Evolutionary conservation across 1,284 basidiomycete species (phyloP).

Genomic region (Neotropicomus parvogracilis): DNA sequence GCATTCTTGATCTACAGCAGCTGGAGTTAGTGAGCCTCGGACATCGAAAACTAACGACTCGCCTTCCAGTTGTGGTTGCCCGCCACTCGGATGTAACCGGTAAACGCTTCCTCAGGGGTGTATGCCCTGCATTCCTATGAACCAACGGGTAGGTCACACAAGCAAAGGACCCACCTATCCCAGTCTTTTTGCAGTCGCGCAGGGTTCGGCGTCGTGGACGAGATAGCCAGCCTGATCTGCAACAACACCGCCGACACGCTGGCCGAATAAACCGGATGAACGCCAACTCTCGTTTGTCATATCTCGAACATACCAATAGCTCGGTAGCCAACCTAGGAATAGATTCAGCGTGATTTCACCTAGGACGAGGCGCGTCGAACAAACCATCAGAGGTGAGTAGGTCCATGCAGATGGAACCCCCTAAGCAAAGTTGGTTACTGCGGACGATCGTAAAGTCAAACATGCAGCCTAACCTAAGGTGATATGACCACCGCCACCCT

Average conservation of each 20-base stretch:
- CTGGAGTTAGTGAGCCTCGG: not conserved
- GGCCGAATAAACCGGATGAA: not conserved
- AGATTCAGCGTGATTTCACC: not conserved
- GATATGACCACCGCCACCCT: slow-evolving; percentile 62
- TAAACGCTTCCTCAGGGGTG: slow-evolving; percentile 47
- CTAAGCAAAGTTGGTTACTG: slow-evolving; percentile 27
- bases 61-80: slow-evolving; percentile 57
- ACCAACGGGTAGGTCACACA: not conserved
- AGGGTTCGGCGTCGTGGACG: slow-evolving; percentile 54
- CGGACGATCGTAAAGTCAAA: not conserved
- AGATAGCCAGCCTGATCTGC: slow-evolving; percentile 62
- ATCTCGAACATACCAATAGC: slow-evolving; percentile 46
- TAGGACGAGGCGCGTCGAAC: slow-evolving; percentile 11
- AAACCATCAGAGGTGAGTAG: slow-evolving; percentile 57
- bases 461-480: slow-evolving; percentile 47
- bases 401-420: slow-evolving; percentile 68
- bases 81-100: slow-evolving; percentile 56
- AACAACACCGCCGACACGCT: slow-evolving; percentile 59
- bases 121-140: slow-evolving; percentile 41
- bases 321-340: slow-evolving; percentile 55
- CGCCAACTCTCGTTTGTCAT: not conserved
- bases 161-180: slow-evolving; percentile 30
- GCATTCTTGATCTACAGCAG: slow-evolving; percentile 11
- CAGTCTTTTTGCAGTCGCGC: slow-evolving; percentile 48
- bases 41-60: slow-evolving; percentile 12